Evolutionary conservation across 1,139 yeast genomes (phyloP).

Genomic region (Meyerozyma elateridarum): DNA sequence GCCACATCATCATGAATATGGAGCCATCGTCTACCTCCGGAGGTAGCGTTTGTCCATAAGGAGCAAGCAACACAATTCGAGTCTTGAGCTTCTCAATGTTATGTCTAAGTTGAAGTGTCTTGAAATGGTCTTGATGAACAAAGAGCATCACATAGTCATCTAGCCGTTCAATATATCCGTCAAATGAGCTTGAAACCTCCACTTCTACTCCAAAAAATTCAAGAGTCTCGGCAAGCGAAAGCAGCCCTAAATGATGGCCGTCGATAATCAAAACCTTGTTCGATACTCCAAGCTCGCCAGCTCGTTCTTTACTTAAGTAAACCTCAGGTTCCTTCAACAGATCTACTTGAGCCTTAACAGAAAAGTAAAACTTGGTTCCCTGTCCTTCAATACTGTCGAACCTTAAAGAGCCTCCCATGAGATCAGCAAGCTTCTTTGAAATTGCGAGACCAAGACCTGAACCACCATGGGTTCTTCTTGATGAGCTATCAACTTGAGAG

Average conservation of each 20-base stretch:
- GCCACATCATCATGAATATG: conserved; percentile 27
- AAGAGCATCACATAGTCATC: conserved; percentile 13
- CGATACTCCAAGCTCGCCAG: conserved; percentile 8
- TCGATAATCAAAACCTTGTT: conserved; percentile 33
- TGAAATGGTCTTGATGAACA: conserved; percentile 17
- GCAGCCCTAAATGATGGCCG: conserved; percentile 25
- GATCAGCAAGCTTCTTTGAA: conserved; percentile 51
- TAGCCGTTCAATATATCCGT: too few species aligned
- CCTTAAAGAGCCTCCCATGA: conserved; percentile 54
- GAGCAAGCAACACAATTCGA: conserved; percentile 21
- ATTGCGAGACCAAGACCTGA: conserved; percentile 59
- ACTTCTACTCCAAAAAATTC: conserved; percentile 33
- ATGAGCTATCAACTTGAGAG: conserved; percentile 58
- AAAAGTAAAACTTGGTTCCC: conserved; percentile 50
- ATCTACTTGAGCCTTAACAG: conserved; percentile 26
- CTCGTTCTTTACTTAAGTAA: conserved; percentile 14
- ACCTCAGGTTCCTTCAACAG: conserved; percentile 16
- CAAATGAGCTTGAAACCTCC: conserved; percentile 7
- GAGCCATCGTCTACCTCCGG: conserved; percentile 17
- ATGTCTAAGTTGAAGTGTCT: conserved; percentile 10
- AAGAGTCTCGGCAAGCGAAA: conserved; percentile 26
- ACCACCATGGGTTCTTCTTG: conserved; percentile 55
- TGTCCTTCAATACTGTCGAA: conserved; percentile 48
- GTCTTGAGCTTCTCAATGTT: conserved; percentile 10
- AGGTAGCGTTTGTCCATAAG: conserved; percentile 28